Conservation (phyloP, 306 rosid genomes). For the Inga leiocalycina region DNA sequence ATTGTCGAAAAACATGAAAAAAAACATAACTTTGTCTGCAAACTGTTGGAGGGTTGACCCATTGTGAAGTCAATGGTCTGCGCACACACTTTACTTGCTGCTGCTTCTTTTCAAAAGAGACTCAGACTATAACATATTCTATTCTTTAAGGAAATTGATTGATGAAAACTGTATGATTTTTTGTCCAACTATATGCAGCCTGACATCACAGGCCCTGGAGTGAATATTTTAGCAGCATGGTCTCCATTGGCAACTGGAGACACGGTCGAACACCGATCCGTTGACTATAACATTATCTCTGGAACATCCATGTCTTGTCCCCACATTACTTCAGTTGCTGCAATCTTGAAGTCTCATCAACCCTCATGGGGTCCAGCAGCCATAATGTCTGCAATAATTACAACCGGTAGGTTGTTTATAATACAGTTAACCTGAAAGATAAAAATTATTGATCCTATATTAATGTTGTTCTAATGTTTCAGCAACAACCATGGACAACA, state of each 20-base stretch:
- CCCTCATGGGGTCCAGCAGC: slow-evolving; percentile 73
- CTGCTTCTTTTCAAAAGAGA: neutral
- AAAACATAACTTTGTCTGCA: neutral
- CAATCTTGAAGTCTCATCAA: slow-evolving; percentile 49
- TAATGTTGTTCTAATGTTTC: slow-evolving; percentile 29
- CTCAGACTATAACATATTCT: neutral
- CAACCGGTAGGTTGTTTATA: slow-evolving; percentile 47
- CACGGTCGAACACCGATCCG: slow-evolving; percentile 50
- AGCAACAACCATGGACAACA: slow-evolving; percentile 57
- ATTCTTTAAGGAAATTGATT: neutral
- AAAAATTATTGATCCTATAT: neutral
- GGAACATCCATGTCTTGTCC: slow-evolving; percentile 79
- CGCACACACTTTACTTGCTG: neutral
- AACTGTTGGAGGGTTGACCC: neutral
- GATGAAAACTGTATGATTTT: neutral
- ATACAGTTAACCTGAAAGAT: slow-evolving; percentile 17
- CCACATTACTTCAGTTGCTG: slow-evolving; percentile 63
- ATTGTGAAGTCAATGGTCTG: neutral
- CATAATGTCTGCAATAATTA: slow-evolving; percentile 69
- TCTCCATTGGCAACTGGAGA: slow-evolving; percentile 54
- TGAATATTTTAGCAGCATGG: slow-evolving; percentile 80
- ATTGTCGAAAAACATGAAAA: neutral
- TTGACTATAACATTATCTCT: slow-evolving; percentile 61
- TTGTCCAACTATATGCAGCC: slow-evolving; percentile 53
- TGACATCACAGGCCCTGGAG: slow-evolving; percentile 66